Evolutionary conservation across 2,329 filamentous ascomycete genomes (phyloP), one percentile per base, ranked within the genome.

Genomic region (Ophiosphaerella narmari): DNA sequence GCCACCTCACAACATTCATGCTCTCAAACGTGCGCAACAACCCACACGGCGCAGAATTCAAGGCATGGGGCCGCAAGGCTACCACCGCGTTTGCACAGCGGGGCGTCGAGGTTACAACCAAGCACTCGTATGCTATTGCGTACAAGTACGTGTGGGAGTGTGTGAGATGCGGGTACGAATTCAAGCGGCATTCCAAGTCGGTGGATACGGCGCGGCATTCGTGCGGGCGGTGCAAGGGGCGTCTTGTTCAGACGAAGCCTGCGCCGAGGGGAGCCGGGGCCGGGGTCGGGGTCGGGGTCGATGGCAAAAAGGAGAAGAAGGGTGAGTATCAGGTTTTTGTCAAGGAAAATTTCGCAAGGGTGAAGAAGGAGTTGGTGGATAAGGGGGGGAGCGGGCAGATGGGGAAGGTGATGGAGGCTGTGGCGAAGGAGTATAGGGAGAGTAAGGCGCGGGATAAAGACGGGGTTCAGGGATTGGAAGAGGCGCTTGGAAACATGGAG

Each of bases 141-240:
- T 96, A 90, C 77, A 95, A 93, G 76, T 99, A 93, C 68, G 76
- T 92, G 16, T 97, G 94, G 93, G 78, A 82, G 36, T 97, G 93
- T 69, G 75, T 71, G 4, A 71, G 67, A 3, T 97, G 94, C 67
- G 81, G 78, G 0, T 75, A 82, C 29, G 86, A 89, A 68, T 95
- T 89, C 71, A 89, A 91, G 66, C 80, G 93, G 4, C 93, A 97
- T 72, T 91, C 87, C 13, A 90, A 88, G 74, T 94, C 89, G 67
- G 89, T 97, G 59, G 86, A 97, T 70, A 81, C 87, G 0, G 68
- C 69, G 26, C 82, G 84, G 40, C 86, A 91, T 62, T 82, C 84
- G 1, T 97, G 93, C 70, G 91, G 91, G 1, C 76, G 71, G n/a
- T 97, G 93, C 71, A 88, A 86, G 66, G 71, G 73, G 0, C 66